Evolutionary conservation across 345 rosid species (phyloP).

Genomic region (Brassica napus): Da-Ae NC_063442.1:3614501-3615000

Average conservation of each 20-base stretch:
- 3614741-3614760: background rate
- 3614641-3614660: background rate
- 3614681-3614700: background rate
- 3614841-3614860: no score
- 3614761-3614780: background rate
- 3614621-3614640: background rate
- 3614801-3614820: background rate
- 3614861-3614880: background rate
- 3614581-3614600: background rate
- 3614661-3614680: background rate
- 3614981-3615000: background rate
- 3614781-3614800: background rate
- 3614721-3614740: background rate
- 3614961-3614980: background rate
- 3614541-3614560: background rate
- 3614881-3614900: background rate
- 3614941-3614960: background rate
- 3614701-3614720: background rate
- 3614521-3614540: constrained; percentile 19
- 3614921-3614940: background rate
- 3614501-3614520: constrained; percentile 18
- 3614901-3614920: background rate
- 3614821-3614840: background rate
- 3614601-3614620: background rate
- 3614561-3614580: background rate